Base-by-base conservation (phyloP, 2,329 filamentous ascomycete genomes). In the Penicillium sp. region DNA sequence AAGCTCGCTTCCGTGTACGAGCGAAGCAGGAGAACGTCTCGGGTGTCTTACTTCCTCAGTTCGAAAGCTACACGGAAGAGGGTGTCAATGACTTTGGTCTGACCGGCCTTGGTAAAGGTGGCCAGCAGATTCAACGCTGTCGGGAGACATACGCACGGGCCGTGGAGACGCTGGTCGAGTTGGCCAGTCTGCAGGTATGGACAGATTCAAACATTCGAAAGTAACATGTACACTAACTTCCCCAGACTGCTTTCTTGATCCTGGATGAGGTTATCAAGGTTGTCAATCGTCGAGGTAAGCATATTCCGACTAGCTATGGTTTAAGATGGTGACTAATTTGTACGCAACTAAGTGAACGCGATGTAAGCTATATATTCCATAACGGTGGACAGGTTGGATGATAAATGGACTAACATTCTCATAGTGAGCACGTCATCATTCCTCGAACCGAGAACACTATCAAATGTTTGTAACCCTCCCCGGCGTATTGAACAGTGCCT, bases 371-470 rank as follows among this genome's bases (percentile, higher is more conserved):
- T 33, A n/a, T 18, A 18, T 46, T 5, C 12, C 2, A 15, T 6
- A 6, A 9, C 15, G 29, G n/a, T 13, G 24, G n/a, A 15, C 23
- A 7, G 7, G 12, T 8, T 8, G 43, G 15, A 21, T 8, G 4
- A 13, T 1, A n/a, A 49, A 60, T 60, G 60, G 62, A 65, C 41
- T 36, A 40, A 45, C 13, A 17, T 17, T 26, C 20, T 4, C 36
- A 30, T 43, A 77, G 75, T 64, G 77, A 79, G 60, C 77, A 79
- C 60, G 77, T 99, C 64, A 97, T 99, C 63, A 99, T 99, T 66
- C 94, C 94, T 10, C 84, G 94, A 61, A 99, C 94, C 12, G 94
- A 99, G 73, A 99, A 97, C 68, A 99, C 94, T n/a, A 99, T 99
- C 79, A 97, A 96, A 77, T 99, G 87, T 87, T 77, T 65, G 29